Conservation (phyloP, 805 yeast species). For the Naumovozyma baii region DNA sequence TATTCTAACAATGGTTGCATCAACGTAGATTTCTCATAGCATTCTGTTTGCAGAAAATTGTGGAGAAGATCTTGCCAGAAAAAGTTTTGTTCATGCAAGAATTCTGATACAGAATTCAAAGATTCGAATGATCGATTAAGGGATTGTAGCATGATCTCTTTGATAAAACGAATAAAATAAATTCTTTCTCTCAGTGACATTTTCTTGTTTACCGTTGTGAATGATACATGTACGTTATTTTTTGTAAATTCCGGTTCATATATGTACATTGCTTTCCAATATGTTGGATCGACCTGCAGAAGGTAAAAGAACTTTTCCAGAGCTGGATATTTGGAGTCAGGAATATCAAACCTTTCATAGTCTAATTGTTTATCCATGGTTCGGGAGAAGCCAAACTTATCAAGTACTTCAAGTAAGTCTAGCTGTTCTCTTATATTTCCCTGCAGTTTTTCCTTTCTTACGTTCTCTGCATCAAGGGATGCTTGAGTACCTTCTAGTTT, state of each 20-base stretch:
- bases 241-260: slow-evolving; percentile 25
- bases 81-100: slow-evolving; percentile 19
- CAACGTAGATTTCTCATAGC: slow-evolving; percentile 23
- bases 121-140: slow-evolving; percentile 25
- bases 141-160: slow-evolving; percentile 36
- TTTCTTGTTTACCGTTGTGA: slow-evolving; percentile 23
- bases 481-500: slow-evolving; percentile 59
- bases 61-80: slow-evolving; percentile 39
- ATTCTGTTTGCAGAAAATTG: slow-evolving; percentile 33
- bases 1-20: slow-evolving; percentile 33
- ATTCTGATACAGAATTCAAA: slow-evolving; percentile 16
- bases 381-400: slow-evolving; percentile 52
- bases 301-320: slow-evolving; percentile 75
- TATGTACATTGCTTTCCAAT: slow-evolving; percentile 49
- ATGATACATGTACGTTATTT: slow-evolving; percentile 23
- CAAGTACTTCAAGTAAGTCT: slow-evolving; percentile 65
- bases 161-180: slow-evolving; percentile 50
- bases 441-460: slow-evolving; percentile 61
- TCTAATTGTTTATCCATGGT: slow-evolving; percentile 1
- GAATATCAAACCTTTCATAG: slow-evolving; percentile 3
- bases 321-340: slow-evolving; percentile 14
- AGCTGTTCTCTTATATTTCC: slow-evolving; percentile 66
- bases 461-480: slow-evolving; percentile 58
- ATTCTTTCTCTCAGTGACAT: slow-evolving; percentile 54
- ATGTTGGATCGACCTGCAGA: slow-evolving; percentile 72